phyloP scores from a whole-genome alignment of 768 basidiomycete species.

The Tephrocybe rancida region DNA sequence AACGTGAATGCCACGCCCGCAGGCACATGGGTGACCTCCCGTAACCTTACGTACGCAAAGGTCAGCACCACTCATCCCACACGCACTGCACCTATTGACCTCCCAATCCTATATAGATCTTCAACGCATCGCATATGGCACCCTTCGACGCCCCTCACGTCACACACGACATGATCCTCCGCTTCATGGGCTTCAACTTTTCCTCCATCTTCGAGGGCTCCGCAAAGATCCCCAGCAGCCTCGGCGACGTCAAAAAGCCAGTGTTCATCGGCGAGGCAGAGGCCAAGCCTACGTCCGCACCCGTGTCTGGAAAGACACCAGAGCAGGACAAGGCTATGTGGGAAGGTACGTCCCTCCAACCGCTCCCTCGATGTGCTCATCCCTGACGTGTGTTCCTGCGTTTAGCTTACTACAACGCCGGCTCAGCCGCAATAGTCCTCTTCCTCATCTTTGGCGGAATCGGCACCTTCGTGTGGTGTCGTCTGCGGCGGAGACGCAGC shows the following conservation, averaged over 20 bases:
- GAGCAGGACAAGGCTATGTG: slow-evolving; percentile 86
- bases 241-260: slow-evolving; percentile 77
- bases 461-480: slow-evolving; percentile 81
- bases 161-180: slow-evolving; percentile 97
- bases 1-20: slow-evolving; percentile 73
- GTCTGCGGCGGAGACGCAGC: slow-evolving; percentile 48
- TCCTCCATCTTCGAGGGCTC: slow-evolving; percentile 78
- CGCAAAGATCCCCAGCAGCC: slow-evolving; percentile 76
- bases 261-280: slow-evolving; percentile 50
- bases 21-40: slow-evolving; percentile 88
- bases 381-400: background rate
- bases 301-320: slow-evolving; percentile 58
- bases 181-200: slow-evolving; percentile 95
- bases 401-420: slow-evolving; percentile 92
- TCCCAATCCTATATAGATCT: slow-evolving; percentile 52
- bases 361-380: background rate
- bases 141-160: slow-evolving; percentile 85
- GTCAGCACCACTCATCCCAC: slow-evolving; percentile 37
- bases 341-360: slow-evolving; percentile 64
- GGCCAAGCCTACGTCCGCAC: slow-evolving; percentile 34
- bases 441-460: slow-evolving; percentile 69
- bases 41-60: slow-evolving; percentile 94
- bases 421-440: slow-evolving; percentile 84
- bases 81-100: background rate
- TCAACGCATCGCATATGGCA: slow-evolving; percentile 96